phyloP scores from a whole-genome alignment of 2,329 filamentous ascomycete species.

The Malbranchea zuffiana region DNA sequence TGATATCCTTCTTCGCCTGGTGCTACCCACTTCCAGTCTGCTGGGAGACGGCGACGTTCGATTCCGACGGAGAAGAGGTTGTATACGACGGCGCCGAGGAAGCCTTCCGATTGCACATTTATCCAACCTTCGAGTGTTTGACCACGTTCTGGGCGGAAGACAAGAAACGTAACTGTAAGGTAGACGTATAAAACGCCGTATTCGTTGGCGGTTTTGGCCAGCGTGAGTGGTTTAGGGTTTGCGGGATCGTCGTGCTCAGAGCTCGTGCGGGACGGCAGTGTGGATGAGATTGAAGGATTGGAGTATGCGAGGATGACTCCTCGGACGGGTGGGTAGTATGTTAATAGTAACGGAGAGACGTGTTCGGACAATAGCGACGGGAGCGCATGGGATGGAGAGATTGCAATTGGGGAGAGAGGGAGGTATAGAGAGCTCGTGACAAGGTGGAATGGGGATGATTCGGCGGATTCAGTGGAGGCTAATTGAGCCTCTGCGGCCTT shows the following conservation, averaged over 20 bases:
- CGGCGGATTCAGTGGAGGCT: constrained; percentile 2
- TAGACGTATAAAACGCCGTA: constrained; percentile 79
- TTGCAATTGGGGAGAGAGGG: constrained; percentile 46
- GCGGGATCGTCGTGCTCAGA: constrained; percentile 19
- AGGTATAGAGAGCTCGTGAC: constrained; percentile 68
- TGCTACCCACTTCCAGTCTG: constrained; percentile 68
- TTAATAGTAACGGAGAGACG: constrained; percentile 52
- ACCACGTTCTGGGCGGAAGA: constrained; percentile 67
- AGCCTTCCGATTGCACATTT: constrained; percentile 77
- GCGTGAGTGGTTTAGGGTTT: constrained; percentile 30
- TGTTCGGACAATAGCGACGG: constrained; percentile 51
- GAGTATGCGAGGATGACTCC: constrained; percentile 48
- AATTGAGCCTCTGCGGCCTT: constrained; percentile 21
- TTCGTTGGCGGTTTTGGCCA: constrained; percentile 53
- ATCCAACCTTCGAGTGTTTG: constrained; percentile 68
- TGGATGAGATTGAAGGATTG: constrained; percentile 33
- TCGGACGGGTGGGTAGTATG: constrained; percentile 49
- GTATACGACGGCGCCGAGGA: constrained; percentile 79
- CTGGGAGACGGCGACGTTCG: constrained; percentile 62
- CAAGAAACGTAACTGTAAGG: constrained; percentile 74
- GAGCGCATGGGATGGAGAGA: constrained; percentile 42
- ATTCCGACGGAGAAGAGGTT: constrained; percentile 89
- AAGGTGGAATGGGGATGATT: constrained; percentile 59
- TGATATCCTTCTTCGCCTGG: constrained; percentile 33
- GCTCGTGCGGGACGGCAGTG: constrained; percentile 32